Percentiles rank a stretch among this genome's conserved stretches.
Conservation (phyloP, 306 rosid genomes). For the Pterocarpus macrocarpus region DNA sequence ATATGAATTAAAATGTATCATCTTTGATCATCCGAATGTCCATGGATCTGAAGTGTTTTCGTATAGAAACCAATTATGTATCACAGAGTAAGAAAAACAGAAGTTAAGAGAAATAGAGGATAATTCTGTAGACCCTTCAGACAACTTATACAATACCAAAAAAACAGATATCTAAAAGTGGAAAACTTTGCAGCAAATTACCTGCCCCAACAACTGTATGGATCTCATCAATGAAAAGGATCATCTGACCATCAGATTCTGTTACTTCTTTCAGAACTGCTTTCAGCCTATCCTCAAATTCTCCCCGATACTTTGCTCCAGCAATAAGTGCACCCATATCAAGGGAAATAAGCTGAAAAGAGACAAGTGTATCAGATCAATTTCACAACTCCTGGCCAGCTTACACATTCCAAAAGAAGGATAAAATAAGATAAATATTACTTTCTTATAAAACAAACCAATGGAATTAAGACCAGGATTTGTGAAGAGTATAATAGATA, state of each 20-base stretch:
- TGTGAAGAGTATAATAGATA: slow-evolving; percentile 4
- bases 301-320: slow-evolving; percentile 98
- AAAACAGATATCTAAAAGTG: slow-evolving; percentile 7
- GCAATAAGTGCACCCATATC: slow-evolving; percentile 99
- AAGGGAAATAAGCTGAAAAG: slow-evolving; percentile 91
- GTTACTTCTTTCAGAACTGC: slow-evolving; percentile 99
- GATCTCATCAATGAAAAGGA: slow-evolving; percentile 96
- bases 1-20: slow-evolving; percentile 23
- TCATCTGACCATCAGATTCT: slow-evolving; percentile 94
- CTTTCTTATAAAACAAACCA: neutral
- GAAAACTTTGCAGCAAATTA: slow-evolving; percentile 48
- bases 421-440: slow-evolving; percentile 22
- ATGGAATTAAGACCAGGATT: slow-evolving; percentile 24
- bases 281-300: slow-evolving; percentile 98
- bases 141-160: slow-evolving; percentile 8
- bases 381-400: slow-evolving; percentile 33
- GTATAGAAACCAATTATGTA: neutral
- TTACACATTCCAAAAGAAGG: slow-evolving; percentile 9
- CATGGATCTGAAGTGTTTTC: slow-evolving; percentile 25
- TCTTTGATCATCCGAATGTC: slow-evolving; percentile 18
- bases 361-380: slow-evolving; percentile 29
- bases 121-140: slow-evolving; percentile 24
- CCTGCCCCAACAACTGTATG: slow-evolving; percentile 99
- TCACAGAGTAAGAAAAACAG: slow-evolving; percentile 8
- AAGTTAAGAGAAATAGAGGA: slow-evolving; percentile 16